Conservation (phyloP, 129 eudicot species). For the Saposhnikovia divaricata region DNA sequence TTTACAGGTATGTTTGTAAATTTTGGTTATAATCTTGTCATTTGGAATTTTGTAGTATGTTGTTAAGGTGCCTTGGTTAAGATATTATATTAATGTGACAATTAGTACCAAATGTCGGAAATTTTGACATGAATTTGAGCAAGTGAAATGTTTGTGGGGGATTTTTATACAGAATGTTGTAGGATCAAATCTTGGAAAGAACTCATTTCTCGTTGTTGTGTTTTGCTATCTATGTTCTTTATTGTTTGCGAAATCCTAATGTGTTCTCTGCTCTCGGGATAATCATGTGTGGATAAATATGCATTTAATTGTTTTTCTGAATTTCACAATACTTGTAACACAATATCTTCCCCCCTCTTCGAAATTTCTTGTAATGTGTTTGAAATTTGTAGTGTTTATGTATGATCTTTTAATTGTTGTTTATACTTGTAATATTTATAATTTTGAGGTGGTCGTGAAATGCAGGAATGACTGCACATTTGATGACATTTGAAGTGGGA, state of each 20-base stretch:
- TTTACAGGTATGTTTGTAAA: conserved; percentile 15
- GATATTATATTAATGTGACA: background rate
- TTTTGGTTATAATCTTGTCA: background rate
- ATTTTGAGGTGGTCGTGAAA: background rate
- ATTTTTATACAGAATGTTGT: background rate
- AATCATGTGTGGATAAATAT: too few species aligned
- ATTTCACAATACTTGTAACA: too few species aligned
- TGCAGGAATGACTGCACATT: conserved; percentile 42
- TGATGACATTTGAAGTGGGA: conserved; percentile 61
- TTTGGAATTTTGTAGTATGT: background rate
- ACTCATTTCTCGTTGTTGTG: too few species aligned
- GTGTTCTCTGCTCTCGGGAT: too few species aligned
- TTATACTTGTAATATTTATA: background rate
- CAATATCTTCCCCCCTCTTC: too few species aligned
- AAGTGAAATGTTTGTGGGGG: background rate
- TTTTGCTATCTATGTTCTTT: too few species aligned
- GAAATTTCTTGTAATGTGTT: background rate
- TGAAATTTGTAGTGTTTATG: background rate
- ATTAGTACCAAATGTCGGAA: background rate
- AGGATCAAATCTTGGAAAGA: background rate
- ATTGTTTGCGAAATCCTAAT: background rate
- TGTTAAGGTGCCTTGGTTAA: too few species aligned
- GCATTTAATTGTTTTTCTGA: too few species aligned
- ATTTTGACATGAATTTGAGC: background rate
- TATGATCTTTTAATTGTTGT: background rate